phyloP scores from a whole-genome alignment of 2,329 filamentous ascomycete genomes.

The Coniochaeta prunicola region DNA sequence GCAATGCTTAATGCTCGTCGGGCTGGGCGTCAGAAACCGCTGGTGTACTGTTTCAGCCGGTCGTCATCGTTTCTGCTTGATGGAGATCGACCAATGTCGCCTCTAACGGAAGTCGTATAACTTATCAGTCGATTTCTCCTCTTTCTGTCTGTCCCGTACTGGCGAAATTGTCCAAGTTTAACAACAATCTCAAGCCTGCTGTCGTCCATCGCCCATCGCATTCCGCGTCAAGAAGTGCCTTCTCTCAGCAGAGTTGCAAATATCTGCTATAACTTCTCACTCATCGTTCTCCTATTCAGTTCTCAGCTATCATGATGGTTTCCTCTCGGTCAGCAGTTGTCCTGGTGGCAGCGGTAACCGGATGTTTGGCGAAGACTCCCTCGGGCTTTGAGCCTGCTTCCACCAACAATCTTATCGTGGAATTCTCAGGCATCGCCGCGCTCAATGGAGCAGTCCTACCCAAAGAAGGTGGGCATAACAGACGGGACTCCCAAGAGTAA shows the following conservation, averaged over 20 bases:
- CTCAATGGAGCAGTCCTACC: slow-evolving; percentile 29
- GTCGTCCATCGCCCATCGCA: not conserved
- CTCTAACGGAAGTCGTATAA: not conserved
- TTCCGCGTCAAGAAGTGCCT: too few relatives aligned
- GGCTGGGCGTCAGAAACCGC: not conserved
- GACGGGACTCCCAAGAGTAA: not conserved
- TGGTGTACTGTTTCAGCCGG: not conserved
- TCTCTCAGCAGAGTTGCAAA: not conserved
- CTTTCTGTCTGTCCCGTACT: not conserved
- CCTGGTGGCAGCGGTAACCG: slow-evolving; percentile 23
- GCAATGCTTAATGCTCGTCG: slow-evolving; percentile 1
- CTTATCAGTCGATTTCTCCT: not conserved
- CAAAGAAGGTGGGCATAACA: slow-evolving; percentile 23
- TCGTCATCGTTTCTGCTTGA: slow-evolving; percentile 3
- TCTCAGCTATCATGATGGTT: slow-evolving; percentile 18
- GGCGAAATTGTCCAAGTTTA: not conserved
- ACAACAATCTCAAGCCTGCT: not conserved
- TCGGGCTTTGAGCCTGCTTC: slow-evolving; percentile 30
- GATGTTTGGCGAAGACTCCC: slow-evolving; percentile 31
- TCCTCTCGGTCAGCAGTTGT: slow-evolving; percentile 21
- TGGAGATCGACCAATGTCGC: not conserved
- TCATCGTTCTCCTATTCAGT: not conserved
- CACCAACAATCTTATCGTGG: slow-evolving; percentile 30
- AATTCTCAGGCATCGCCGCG: slow-evolving; percentile 27
- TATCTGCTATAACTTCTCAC: not conserved